Base-by-base conservation (phyloP, 2,329 filamentous ascomycete genomes). In the Aspergillus pseudoterreus region DNA sequence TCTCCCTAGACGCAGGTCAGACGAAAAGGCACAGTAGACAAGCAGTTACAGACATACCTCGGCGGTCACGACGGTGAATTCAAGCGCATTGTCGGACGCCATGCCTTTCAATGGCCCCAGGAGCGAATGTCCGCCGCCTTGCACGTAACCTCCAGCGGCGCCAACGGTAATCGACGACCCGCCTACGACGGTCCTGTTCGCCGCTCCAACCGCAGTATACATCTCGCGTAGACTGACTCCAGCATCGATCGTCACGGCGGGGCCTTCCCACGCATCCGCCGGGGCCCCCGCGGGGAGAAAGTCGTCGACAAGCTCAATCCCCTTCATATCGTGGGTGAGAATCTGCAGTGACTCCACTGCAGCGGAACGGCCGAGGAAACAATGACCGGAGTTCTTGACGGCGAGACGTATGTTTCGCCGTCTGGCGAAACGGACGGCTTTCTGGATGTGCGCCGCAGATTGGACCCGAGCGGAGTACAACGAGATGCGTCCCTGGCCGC, bases 101-200 rank as follows among this genome's bases (percentile, higher is more conserved):
- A 82, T 73, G 54, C 82, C 73, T 53, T 77, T 77, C 35, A 75
- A 62, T 47, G 72, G 72, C 12, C 75, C 76, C 45, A 84, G 59
- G 15, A 68, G 71, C 4, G 69, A 69, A 42, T 75, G 71, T 10
- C 75, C 74, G 19, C 74, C 75, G 11, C 74, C 72, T 33, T 69
- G 66, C 0, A 66, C 57, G 64, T 68, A 75, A 0, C 73, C 73
- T 2, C 71, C 71, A 27, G 53, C 53, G 19, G 51, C 44, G 11
- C 62, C 63, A 14, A 61, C 58, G 0, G 55, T 59, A 10, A 41
- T 24, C 17, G 50, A 50, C 6, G 43, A 14, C 9, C 57, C 58
- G 1, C 47, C 58, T 3, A 61, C 52, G 2, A 51, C 46, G 0
- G 45, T 48, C 5, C 30, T 43, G 4, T 50, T 52, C 4, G 33